Percentiles rank a stretch among this genome's conserved stretches.
Evolutionary conservation across 2,329 filamentous ascomycete species (phyloP).

Genomic region (Calonectria hongkongensis): DNA sequence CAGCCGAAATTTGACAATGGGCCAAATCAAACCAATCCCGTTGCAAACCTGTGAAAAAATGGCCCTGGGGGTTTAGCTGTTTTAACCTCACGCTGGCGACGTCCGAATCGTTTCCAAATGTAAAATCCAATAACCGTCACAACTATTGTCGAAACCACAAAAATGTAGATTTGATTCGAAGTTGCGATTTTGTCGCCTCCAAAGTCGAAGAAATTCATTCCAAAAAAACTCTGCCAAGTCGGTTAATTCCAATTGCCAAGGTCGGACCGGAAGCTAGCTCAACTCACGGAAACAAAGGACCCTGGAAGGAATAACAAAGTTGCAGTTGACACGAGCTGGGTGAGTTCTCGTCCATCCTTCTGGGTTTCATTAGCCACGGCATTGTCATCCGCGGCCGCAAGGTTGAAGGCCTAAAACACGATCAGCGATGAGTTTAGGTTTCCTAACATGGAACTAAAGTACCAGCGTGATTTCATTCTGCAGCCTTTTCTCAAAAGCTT

Average conservation of each 20-base stretch:
- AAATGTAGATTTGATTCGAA: slow-evolving; percentile 10
- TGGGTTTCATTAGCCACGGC: neutral
- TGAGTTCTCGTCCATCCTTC: neutral
- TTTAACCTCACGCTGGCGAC: too few relatives aligned
- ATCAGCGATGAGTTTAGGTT: neutral
- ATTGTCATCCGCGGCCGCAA: neutral
- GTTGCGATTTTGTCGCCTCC: neutral
- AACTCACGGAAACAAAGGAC: slow-evolving; percentile 7
- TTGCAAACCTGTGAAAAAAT: neutral
- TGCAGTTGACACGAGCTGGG: neutral
- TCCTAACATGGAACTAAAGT: neutral
- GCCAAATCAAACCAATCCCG: neutral
- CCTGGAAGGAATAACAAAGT: slow-evolving; percentile 6
- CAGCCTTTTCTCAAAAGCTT: slow-evolving; percentile 11
- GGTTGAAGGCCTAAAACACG: neutral
- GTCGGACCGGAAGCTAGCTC: neutral
- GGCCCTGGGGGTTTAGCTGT: too few relatives aligned
- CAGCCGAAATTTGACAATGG: neutral
- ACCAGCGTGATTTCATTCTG: slow-evolving; percentile 24
- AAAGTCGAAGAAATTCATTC: slow-evolving; percentile 17
- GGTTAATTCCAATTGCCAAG: neutral
- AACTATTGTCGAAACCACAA: neutral
- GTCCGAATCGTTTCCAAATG: neutral
- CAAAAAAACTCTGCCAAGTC: neutral
- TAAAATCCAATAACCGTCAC: slow-evolving; percentile 2